Percentiles rank a stretch among this genome's conserved stretches.
Conservation (phyloP, 2,329 filamentous ascomycete species). For the Colletotrichum tropicicola region DNA sequence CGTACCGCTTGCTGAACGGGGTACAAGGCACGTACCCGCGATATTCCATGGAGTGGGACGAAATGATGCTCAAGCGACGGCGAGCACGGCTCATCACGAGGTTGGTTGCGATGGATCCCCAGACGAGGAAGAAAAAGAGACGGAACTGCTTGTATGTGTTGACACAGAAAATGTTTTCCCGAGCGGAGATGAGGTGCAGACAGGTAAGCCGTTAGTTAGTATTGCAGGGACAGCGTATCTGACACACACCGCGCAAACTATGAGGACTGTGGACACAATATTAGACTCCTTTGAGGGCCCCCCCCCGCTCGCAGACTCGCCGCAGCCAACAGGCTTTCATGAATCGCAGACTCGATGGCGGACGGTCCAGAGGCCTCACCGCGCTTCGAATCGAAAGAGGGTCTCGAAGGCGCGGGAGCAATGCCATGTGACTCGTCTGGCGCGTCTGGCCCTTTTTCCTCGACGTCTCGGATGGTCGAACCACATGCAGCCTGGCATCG, state of each 20-base stretch:
- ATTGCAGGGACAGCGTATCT: too few relatives aligned
- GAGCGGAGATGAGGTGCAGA: too few relatives aligned
- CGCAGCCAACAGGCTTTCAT: constrained; percentile 11
- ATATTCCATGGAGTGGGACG: background rate
- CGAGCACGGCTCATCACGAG: background rate
- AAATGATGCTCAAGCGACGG: too few relatives aligned
- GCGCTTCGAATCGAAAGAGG: background rate
- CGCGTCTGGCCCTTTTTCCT: background rate
- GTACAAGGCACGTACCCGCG: background rate
- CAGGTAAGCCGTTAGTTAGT: too few relatives aligned
- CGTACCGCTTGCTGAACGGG: background rate
- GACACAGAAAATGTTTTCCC: background rate
- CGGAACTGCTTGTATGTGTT: background rate
- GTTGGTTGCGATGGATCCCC: background rate
- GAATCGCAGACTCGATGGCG: background rate
- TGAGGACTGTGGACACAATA: background rate
- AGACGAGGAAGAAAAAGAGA: background rate
- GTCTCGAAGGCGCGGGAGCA: background rate
- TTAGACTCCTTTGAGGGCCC: background rate
- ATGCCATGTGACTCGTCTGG: constrained; percentile 5
- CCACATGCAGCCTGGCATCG: background rate
- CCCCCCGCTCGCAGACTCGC: background rate
- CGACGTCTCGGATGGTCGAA: constrained; percentile 5
- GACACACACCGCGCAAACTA: too few relatives aligned
- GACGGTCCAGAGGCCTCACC: background rate